Evolutionary conservation across 257 asterid genomes (phyloP), one percentile per base, ranked within the genome.

Genomic region (Solanum raphanifolium): DNA sequence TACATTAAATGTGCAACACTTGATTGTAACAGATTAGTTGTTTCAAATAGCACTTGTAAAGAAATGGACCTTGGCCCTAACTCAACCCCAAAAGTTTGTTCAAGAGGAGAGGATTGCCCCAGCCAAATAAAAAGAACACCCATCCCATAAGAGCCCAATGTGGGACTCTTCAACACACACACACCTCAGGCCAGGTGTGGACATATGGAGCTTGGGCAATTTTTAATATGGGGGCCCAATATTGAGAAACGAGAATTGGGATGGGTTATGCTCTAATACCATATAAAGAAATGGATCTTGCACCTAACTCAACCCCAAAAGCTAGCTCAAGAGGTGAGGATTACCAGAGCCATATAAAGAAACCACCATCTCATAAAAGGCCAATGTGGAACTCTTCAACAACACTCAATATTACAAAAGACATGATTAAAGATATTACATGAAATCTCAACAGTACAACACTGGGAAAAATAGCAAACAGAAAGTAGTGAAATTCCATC

Each of bases 1-100:
- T 86, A 89, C 58, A 87, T 74, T 83, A 38, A 83, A 89, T 9
- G 87, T 34, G 32, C 52, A 65, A 48, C 18, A 21, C 86, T 58
- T 32, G 43, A 36, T 46, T 52, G 85, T 74, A 84, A 82, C 36
- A 32, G 39, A 87, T 46, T 32, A 84, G 71, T 66, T 60, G 85
- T 43, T 85, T 65, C 74, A 87, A 81, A 90, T 43, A 81, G 85
- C 29, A 71, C 39, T 29, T 4, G 39, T 18, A 71, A 71, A 31
- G 25, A 71, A 32, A 71, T 71, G 78, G 78, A 71, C 36, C 13
- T 71, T 71, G 25, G 38, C 25, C 4, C 39, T 31, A 29, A 71
- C 78, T 32, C 41, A 31, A 31, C 39, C 39, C 39, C 38, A 71
- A 71, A 71, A 71, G 39, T 31, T 71, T 31, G 78, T 4, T 31